These are phyloP conservation scores for Trametes polyzona DNA, from an alignment of 1,284 basidiomycete genomes.

Conservation along the genomic window DNA sequence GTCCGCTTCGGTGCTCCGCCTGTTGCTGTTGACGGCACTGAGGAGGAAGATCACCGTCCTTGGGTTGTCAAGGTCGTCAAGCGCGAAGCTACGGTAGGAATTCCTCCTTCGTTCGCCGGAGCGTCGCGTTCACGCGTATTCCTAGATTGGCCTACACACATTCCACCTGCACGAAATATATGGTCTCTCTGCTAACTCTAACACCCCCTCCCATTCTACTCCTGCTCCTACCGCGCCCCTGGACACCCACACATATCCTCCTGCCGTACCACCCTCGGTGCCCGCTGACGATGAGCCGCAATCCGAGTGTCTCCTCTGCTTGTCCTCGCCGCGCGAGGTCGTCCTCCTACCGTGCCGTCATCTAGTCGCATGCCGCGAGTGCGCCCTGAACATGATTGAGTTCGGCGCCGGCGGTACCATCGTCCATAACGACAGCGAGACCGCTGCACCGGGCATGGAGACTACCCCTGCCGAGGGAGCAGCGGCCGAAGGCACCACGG, in stretches of 20 bases:
- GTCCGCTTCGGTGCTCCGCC: slow-evolving; percentile 64
- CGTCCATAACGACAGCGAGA: slow-evolving; percentile 56
- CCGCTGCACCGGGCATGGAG: slow-evolving; percentile 22
- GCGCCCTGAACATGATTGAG: slow-evolving; percentile 93
- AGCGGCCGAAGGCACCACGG: slow-evolving; percentile 9
- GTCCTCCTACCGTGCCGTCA: slow-evolving; percentile 89
- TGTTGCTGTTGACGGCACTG: slow-evolving; percentile 28
- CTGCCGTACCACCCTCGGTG: slow-evolving; percentile 37
- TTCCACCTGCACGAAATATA: slow-evolving; percentile 94
- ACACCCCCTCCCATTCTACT: slow-evolving; percentile 45
- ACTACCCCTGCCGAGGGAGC: slow-evolving; percentile 15
- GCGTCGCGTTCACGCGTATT: slow-evolving; percentile 6
- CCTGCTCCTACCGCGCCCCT: slow-evolving; percentile 37
- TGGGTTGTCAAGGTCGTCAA: slow-evolving; percentile 92
- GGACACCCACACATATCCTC: slow-evolving; percentile 45
- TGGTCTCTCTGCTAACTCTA: slow-evolving; percentile 72
- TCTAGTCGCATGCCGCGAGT: slow-evolving; percentile 90
- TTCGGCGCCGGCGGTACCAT: slow-evolving; percentile 90
- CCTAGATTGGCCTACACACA: slow-evolving; percentile 82
- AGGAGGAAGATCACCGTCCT: slow-evolving; percentile 53
- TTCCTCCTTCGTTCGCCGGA: slow-evolving; percentile 19
- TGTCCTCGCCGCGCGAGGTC: slow-evolving; percentile 85
- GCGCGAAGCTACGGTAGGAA: slow-evolving; percentile 75
- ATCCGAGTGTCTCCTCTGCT: slow-evolving; percentile 87
- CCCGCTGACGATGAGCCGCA: slow-evolving; percentile 72